These are phyloP conservation scores for Adansonia digitata DNA, from an alignment of 345 rosid species.

Conservation along the genomic window DNA sequence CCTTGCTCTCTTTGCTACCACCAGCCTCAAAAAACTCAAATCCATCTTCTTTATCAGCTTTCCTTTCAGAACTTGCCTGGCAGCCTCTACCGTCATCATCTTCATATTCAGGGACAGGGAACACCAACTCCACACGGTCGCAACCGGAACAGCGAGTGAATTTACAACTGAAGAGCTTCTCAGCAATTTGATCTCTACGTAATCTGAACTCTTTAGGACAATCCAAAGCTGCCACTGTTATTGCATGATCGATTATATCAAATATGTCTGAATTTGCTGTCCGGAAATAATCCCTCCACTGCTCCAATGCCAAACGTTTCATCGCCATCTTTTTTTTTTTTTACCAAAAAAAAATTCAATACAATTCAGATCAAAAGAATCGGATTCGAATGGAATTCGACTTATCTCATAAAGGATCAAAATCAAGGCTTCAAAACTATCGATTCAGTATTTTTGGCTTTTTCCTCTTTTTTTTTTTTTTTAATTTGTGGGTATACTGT, in stretches of 20 bases:
- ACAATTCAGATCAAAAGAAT: constrained; percentile 7
- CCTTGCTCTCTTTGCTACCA: constrained; percentile 57
- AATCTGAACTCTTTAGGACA: background rate
- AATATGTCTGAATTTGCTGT: constrained; percentile 64
- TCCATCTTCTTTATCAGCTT: constrained; percentile 19
- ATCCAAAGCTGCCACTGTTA: background rate
- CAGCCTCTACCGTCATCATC: constrained; percentile 20
- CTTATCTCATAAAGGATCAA: no score
- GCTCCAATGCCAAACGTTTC: constrained; percentile 36
- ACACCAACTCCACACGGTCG: constrained; percentile 46
- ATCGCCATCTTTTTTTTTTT: background rate
- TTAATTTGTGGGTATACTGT: background rate
- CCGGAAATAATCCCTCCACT: constrained; percentile 79
- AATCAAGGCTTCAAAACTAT: no score
- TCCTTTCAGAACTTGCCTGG: constrained; percentile 12
- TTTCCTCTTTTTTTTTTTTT: background rate
- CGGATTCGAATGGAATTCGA: background rate
- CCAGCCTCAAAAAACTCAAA: constrained; percentile 31
- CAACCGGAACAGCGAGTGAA: constrained; percentile 43
- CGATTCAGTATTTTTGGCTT: background rate
- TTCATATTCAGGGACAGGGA: constrained; percentile 37
- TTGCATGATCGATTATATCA: constrained; percentile 14
- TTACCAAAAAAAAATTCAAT: background rate
- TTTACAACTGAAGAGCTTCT: background rate
- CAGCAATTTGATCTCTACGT: constrained; percentile 1